These are phyloP conservation scores for Clavispora carvajalis DNA, from an alignment of 805 yeast genomes.

Conservation along the genomic window DNA sequence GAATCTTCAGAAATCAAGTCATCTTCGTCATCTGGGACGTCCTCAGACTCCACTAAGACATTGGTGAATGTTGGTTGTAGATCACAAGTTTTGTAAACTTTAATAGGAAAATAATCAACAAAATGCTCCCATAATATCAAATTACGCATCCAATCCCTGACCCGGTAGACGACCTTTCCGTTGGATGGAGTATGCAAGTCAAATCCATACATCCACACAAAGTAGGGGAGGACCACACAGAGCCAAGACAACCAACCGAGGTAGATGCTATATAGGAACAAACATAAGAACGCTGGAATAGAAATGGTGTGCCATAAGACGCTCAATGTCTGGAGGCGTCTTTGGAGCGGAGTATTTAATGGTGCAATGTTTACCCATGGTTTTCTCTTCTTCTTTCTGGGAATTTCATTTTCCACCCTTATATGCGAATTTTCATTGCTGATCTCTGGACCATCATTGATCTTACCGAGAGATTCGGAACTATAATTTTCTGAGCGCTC, in stretches of 20 bases:
- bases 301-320: conserved; percentile 72
- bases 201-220: conserved; percentile 45
- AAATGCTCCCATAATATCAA: conserved; percentile 64
- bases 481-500: background rate
- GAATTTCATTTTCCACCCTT: background rate
- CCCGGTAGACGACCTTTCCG: conserved; percentile 60
- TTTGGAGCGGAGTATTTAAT: conserved; percentile 45
- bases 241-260: conserved; percentile 67
- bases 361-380: conserved; percentile 45
- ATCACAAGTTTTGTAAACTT: conserved; percentile 59
- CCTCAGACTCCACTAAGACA: conserved; percentile 21
- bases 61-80: conserved; percentile 67
- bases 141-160: conserved; percentile 52
- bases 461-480: background rate
- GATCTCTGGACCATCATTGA: background rate
- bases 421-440: background rate
- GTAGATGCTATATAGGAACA: conserved; percentile 46
- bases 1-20: conserved; percentile 37
- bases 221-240: conserved; percentile 53
- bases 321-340: conserved; percentile 62
- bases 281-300: conserved; percentile 51
- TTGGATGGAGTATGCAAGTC: conserved; percentile 68
- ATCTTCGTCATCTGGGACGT: conserved; percentile 31
- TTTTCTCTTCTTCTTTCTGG: background rate
- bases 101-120: conserved; percentile 75